Conservation (phyloP, 2,329 filamentous ascomycete genomes). For the Orbilia oligospora region DNA sequence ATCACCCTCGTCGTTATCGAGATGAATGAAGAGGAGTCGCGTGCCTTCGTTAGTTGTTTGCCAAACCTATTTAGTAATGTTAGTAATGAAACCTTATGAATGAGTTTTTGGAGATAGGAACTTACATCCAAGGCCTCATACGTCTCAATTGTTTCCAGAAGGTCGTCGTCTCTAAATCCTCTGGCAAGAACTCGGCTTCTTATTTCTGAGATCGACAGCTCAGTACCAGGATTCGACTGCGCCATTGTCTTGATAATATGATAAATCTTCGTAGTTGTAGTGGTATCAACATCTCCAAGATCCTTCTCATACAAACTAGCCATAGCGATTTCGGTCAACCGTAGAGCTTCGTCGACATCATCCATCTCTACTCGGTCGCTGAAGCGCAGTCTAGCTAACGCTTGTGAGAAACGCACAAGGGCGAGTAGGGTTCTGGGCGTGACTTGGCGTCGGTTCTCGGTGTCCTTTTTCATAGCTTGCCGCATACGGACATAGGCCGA, state of each 20-base stretch:
- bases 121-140: conserved; percentile 91
- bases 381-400: conserved; percentile 91
- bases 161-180: conserved; percentile 96
- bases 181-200: conserved; percentile 93
- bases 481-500: conserved; percentile 96
- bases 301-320: conserved; percentile 80
- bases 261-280: conserved; percentile 90
- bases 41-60: conserved; percentile 81
- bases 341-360: conserved; percentile 94
- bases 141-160: conserved; percentile 86
- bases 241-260: conserved; percentile 91
- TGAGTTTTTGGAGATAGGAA: conserved; percentile 64
- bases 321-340: conserved; percentile 93
- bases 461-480: conserved; percentile 87
- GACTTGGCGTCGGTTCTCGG: conserved; percentile 88
- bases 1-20: conserved; percentile 68
- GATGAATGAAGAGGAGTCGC: conserved; percentile 79
- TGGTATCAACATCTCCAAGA: conserved; percentile 76
- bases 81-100: conserved; percentile 65
- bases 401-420: conserved; percentile 92
- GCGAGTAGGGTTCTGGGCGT: conserved; percentile 94
- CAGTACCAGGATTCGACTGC: conserved; percentile 78
- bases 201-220: conserved; percentile 89
- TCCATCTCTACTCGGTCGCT: conserved; percentile 86
- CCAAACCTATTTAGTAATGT: conserved; percentile 75